phyloP scores from a whole-genome alignment of 2,329 filamentous ascomycete species.

The Cercospora sp. region DNA sequence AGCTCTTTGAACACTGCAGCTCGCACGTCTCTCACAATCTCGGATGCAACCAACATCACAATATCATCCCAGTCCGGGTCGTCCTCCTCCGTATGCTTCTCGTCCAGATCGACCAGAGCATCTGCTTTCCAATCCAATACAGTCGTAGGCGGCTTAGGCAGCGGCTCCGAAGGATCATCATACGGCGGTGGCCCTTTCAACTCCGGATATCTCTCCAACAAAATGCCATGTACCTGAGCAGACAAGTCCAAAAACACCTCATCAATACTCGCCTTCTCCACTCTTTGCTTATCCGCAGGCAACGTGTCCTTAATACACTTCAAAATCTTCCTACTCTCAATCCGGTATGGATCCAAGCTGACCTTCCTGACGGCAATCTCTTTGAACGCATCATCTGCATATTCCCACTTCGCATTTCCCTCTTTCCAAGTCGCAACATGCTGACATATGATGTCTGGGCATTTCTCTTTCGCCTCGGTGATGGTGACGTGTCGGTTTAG shows the following conservation, averaged over 20 bases:
- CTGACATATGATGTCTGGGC: conserved; percentile 79
- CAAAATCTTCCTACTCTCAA: conserved; percentile 80
- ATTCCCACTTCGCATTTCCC: conserved; percentile 88
- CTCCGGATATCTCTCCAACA: conserved; percentile 76
- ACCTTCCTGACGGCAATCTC: conserved; percentile 90
- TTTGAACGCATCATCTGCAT: conserved; percentile 74
- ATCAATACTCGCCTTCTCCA: conserved; percentile 94
- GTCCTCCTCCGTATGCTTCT: conserved; percentile 68
- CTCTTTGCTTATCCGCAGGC: conserved; percentile 63
- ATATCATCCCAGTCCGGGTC: conserved; percentile 98
- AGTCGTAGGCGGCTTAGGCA: conserved; percentile 72
- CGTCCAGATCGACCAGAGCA: conserved; percentile 49
- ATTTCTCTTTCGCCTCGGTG: conserved; percentile 80
- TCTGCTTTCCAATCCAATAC: conserved; percentile 82
- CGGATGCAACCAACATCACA: conserved; percentile 78
- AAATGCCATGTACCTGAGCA: conserved; percentile 72
- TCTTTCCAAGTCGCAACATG: conserved; percentile 96
- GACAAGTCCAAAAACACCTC: conserved; percentile 95
- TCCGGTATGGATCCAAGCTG: conserved; percentile 85
- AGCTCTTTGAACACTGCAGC: conserved; percentile 66
- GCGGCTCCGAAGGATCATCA: conserved; percentile 64
- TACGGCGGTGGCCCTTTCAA: conserved; percentile 67
- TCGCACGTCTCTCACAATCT: conserved; percentile 79
- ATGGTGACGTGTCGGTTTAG: conserved; percentile 77
- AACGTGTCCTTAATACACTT: conserved; percentile 73